Base-by-base conservation (phyloP, 1,284 basidiomycete genomes). In the Pterulicium gracile region DNA sequence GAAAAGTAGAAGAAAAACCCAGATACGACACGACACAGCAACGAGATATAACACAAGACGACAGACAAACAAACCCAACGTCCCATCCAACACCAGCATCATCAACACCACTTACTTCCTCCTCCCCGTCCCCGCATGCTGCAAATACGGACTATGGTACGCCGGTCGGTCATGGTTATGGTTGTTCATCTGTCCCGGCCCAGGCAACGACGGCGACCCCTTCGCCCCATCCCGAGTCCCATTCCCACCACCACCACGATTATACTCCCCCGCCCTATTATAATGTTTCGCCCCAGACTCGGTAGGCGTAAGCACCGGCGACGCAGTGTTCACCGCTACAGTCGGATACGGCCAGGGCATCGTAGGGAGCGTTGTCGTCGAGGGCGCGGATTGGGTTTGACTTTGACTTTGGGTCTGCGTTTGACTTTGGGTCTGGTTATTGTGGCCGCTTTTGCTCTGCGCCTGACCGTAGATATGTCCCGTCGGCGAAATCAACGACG, bases 281-380 rank as follows among this genome's bases (percentile, higher is more conserved):
- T n/a, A n/a, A n/a, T 32, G 27, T 32, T 32, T 7, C 27, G 27
- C 27, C 7, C 27, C n/a, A n/a, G n/a, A n/a, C 27, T 32, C 27
- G 15, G 58, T 52, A 3, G 60, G 49, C 4, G 55, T 44, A 17
- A 69, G 61, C 14, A 68, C 65, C 7, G 68, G 65, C 14, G 63
- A 65, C 0, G 66, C 47, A 5, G 56, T 69, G 44, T 57, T 51
- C 21, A 61, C 64, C 5, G 68, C 66, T 24, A 70, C 65, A 0
- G 65, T 68, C 3, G 66, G 66, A 66, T 68, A 67, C 5, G 73
- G 72, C 61, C 70, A 74, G 3, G 72, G 69, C 44, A 72, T 55
- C 42, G 45, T 54, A 4, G 56, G 43, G 12, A 49, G 42, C 20
- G 55, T 43, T 19, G 58, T 49, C 4, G 56, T n/a, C n/a, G n/a